Conservation (phyloP, 2,329 filamentous ascomycete genomes). For the Gliomastix tumulicola region DNA sequence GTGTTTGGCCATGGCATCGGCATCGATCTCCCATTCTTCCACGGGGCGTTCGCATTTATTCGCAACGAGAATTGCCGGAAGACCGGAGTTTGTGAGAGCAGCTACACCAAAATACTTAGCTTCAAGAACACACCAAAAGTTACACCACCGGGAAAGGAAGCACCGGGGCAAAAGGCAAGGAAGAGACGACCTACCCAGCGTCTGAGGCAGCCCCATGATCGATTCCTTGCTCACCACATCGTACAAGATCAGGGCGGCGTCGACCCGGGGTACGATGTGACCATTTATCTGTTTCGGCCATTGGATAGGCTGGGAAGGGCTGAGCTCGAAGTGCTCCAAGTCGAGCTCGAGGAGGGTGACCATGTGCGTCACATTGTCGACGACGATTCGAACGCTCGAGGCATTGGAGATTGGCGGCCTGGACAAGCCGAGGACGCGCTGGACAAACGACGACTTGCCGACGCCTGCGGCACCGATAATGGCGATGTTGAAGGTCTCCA, state of each 20-base stretch:
- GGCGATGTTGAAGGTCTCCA: constrained; percentile 59
- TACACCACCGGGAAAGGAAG: constrained; percentile 2
- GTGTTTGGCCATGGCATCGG: constrained; percentile 54
- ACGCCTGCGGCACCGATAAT: constrained; percentile 60
- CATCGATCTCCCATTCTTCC: constrained; percentile 63
- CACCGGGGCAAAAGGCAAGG: neutral
- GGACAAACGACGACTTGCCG: constrained; percentile 63
- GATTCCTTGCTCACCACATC: constrained; percentile 76
- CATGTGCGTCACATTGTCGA: constrained; percentile 50
- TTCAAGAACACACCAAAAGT: neutral
- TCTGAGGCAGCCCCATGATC: constrained; percentile 65
- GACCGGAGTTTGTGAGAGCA: constrained; percentile 61
- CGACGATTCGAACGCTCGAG: constrained; percentile 48
- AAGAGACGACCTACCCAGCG: constrained; percentile 61
- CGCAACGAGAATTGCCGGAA: constrained; percentile 77
- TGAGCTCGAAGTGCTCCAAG: constrained; percentile 57
- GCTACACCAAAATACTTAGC: constrained; percentile 37
- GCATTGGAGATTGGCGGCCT: constrained; percentile 45
- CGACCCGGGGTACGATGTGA: constrained; percentile 64
- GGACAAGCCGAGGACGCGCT: constrained; percentile 50
- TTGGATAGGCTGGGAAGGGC: constrained; percentile 48
- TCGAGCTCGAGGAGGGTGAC: constrained; percentile 61
- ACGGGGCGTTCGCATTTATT: constrained; percentile 83
- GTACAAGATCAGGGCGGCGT: constrained; percentile 81
- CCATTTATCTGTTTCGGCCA: constrained; percentile 66